These are phyloP conservation scores for Sugiyamaella neomexicana DNA, from an alignment of 1,139 yeast genomes.

Conservation along the genomic window DNA sequence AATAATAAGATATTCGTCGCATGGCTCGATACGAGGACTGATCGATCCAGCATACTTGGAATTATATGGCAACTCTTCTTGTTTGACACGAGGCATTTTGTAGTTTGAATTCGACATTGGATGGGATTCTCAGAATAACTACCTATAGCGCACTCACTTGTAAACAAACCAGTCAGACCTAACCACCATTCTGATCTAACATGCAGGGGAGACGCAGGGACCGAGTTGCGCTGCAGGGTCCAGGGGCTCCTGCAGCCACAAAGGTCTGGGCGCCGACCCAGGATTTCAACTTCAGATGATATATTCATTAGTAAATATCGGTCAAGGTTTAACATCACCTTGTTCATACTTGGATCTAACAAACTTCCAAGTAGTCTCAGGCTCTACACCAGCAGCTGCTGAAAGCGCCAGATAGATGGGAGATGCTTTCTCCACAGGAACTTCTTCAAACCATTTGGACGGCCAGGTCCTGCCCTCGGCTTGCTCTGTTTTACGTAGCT, in stretches of 20 bases:
- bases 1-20: background rate
- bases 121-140: too few species aligned
- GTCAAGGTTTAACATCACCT: slow-evolving; percentile 32
- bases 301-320: too few species aligned
- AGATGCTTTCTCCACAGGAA: slow-evolving; percentile 28
- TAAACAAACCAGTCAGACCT: background rate
- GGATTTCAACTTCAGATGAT: too few species aligned
- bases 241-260: background rate
- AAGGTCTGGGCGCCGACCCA: too few species aligned
- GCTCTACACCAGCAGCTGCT: slow-evolving; percentile 27
- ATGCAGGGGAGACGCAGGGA: background rate
- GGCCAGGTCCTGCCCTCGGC: slow-evolving; percentile 66
- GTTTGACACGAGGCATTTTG: too few species aligned
- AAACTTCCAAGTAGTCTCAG: slow-evolving; percentile 37
- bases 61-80: background rate
- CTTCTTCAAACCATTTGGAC: slow-evolving; percentile 65
- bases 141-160: too few species aligned
- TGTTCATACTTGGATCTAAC: slow-evolving; percentile 30
- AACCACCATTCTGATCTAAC: background rate
- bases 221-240: background rate
- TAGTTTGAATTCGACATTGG: too few species aligned
- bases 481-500: slow-evolving; percentile 67
- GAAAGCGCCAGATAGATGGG: slow-evolving; percentile 26
- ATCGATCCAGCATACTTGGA: background rate
- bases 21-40: background rate